Evolutionary conservation across 1,284 basidiomycete species (phyloP).

Genomic region (Tilletia indica): DNA sequence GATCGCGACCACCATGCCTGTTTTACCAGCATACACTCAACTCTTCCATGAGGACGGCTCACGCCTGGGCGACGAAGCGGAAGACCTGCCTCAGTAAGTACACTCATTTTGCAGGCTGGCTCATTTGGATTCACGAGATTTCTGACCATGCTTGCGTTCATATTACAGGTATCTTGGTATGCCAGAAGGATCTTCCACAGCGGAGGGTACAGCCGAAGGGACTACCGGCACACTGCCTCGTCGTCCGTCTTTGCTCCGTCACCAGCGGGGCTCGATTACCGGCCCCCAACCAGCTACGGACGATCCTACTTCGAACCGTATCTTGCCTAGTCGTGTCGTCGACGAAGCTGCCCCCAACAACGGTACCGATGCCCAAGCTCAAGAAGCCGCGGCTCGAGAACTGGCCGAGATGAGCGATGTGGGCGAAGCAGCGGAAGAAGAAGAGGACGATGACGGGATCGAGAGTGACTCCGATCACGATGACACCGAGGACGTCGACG

Average conservation of each 20-base stretch:
- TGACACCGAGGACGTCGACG: neutral
- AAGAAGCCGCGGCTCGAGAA: neutral
- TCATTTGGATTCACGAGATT: conserved; percentile 24
- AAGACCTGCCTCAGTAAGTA: conserved; percentile 50
- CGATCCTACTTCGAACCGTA: conserved; percentile 2
- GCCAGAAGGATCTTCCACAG: neutral
- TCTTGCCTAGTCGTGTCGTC: conserved; percentile 12
- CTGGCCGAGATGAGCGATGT: conserved; percentile 17
- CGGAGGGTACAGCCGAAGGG: neutral
- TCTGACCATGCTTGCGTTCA: too few species aligned
- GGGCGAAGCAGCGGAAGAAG: neutral
- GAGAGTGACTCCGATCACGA: neutral
- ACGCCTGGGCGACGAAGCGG: conserved; percentile 50
- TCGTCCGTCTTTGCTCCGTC: conserved; percentile 7
- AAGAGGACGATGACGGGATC: neutral
- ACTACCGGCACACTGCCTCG: neutral
- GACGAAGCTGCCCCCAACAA: conserved; percentile 17
- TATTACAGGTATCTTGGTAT: neutral
- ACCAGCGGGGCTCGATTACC: conserved; percentile 10
- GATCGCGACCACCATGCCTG: conserved; percentile 22
- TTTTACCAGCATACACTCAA: conserved; percentile 53
- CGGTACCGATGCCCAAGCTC: conserved; percentile 12
- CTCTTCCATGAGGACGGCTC: conserved; percentile 55
- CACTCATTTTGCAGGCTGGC: conserved; percentile 17
- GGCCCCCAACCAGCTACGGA: neutral